Conservation (phyloP, 163 green algal species). For the Scenedesmus sp. region DNA sequence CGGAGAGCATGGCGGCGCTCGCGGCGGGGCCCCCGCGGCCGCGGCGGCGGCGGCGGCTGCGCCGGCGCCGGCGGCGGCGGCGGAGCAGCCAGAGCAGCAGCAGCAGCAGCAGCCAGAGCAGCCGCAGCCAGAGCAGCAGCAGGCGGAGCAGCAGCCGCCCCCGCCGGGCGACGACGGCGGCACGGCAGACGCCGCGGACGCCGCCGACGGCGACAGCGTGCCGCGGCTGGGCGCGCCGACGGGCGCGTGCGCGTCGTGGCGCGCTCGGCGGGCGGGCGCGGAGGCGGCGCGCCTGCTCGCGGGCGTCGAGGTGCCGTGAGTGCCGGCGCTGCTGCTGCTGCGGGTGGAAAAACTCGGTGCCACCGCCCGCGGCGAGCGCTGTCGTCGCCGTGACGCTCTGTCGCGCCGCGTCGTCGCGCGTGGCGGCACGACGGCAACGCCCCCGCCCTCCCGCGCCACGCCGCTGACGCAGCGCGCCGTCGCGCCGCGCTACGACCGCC, state of each 20-base stretch:
- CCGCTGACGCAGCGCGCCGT: too few relatives aligned
- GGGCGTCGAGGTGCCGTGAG: slow-evolving; percentile 12
- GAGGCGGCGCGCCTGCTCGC: slow-evolving; percentile 27
- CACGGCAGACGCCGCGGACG: not conserved
- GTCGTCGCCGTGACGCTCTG: too few relatives aligned
- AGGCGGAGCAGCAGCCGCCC: slow-evolving; percentile 5
- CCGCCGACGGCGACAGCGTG: not conserved
- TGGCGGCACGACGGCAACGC: too few relatives aligned
- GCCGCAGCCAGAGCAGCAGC: not conserved
- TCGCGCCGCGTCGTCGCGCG: too few relatives aligned
- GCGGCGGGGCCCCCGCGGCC: not conserved
- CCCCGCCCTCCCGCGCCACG: too few relatives aligned
- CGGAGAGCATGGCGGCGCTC: not conserved
- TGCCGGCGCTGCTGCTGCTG: too few relatives aligned
- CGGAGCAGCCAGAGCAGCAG: not conserved
- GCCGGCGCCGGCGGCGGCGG: not conserved
- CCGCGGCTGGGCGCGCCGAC: too few relatives aligned
- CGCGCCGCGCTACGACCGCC: too few relatives aligned
- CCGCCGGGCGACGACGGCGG: not conserved
- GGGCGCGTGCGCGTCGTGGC: too few relatives aligned
- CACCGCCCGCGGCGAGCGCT: too few relatives aligned
- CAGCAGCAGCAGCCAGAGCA: slow-evolving; percentile 20
- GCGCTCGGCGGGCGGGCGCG: not conserved
- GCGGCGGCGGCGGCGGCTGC: slow-evolving; percentile 1
- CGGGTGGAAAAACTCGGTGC: too few relatives aligned